These are phyloP conservation scores for Entomophthora muscae DNA, from an alignment of 371 early-diverging fungal genomes.

Conservation along the genomic window DNA sequence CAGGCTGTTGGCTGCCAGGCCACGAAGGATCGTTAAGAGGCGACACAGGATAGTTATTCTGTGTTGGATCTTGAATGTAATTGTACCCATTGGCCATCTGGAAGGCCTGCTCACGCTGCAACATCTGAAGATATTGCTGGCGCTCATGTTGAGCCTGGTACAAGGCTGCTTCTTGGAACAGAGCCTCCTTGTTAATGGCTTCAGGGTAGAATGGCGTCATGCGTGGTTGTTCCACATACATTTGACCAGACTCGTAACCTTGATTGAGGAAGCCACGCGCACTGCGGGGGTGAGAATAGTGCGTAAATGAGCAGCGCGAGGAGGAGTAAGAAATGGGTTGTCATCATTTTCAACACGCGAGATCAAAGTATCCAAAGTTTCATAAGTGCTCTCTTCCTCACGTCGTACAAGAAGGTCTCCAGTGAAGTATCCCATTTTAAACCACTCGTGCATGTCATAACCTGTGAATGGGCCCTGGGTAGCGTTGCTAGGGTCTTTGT, in stretches of 20 bases:
- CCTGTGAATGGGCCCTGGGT: constrained; percentile 57
- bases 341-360: constrained; percentile 39
- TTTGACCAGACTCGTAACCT: constrained; percentile 12
- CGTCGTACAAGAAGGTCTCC: constrained; percentile 45
- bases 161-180: not conserved
- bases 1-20: not conserved
- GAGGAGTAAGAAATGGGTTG: constrained; percentile 35
- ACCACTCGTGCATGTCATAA: constrained; percentile 77
- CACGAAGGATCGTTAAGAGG: not conserved
- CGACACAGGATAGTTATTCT: not conserved
- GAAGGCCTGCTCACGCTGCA: not conserved
- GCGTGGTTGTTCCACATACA: constrained; percentile 4
- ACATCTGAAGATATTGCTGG: not conserved
- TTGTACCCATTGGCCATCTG: not conserved
- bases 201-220: constrained; percentile 8
- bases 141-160: not conserved
- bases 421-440: constrained; percentile 57
- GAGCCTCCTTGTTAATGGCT: not conserved
- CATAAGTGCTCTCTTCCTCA: constrained; percentile 49
- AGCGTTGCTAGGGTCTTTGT: constrained; percentile 15
- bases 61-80: not conserved
- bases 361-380: constrained; percentile 39
- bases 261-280: constrained; percentile 10
- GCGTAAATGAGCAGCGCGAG: constrained; percentile 10
- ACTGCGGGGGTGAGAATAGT: constrained; percentile 8